Evolutionary conservation across 768 basidiomycete species (phyloP).

Genomic region (Pisolithus microcarpus): DNA sequence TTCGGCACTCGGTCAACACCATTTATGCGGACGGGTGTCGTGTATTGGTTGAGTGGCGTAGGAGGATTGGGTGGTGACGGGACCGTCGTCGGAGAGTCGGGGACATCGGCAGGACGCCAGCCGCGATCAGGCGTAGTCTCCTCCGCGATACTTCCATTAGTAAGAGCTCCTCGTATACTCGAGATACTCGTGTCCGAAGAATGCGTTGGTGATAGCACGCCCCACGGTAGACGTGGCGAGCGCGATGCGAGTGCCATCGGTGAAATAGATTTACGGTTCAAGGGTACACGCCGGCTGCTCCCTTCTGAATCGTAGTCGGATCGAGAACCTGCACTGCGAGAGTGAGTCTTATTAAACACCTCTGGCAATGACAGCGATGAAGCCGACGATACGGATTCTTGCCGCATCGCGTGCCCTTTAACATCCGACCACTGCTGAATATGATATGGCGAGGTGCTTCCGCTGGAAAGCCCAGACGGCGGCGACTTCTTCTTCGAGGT

Average conservation of each 20-base stretch:
- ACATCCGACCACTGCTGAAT: constrained; percentile 45
- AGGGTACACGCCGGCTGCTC: constrained; percentile 49
- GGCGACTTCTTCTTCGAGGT: constrained; percentile 22
- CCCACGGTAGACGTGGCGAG: constrained; percentile 27
- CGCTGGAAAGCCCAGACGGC: constrained; percentile 28
- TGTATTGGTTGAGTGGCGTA: constrained; percentile 12
- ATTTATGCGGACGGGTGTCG: constrained; percentile 25
- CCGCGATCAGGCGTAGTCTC: constrained; percentile 20
- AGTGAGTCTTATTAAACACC: constrained; percentile 29
- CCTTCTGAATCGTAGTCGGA: constrained; percentile 56
- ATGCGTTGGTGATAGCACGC: constrained; percentile 35
- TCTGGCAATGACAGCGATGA: constrained; percentile 61
- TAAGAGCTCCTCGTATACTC: constrained; percentile 24
- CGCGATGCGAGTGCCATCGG: constrained; percentile 60
- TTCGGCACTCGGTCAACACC: constrained; percentile 26
- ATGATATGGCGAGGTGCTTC: constrained; percentile 28
- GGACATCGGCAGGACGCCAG: constrained; percentile 25
- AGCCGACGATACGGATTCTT: constrained; percentile 55
- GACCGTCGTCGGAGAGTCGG: constrained; percentile 30
- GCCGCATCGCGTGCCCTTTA: constrained; percentile 28
- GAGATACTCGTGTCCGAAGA: constrained; percentile 34
- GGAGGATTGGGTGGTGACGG: constrained; percentile 27
- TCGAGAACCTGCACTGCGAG: constrained; percentile 23
- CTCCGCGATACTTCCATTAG: constrained; percentile 14
- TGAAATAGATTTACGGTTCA: constrained; percentile 63